These are phyloP conservation scores for Blepharisma japonicum DNA, from an alignment of 73 alveolate species.

Conservation along the genomic window DNA sequence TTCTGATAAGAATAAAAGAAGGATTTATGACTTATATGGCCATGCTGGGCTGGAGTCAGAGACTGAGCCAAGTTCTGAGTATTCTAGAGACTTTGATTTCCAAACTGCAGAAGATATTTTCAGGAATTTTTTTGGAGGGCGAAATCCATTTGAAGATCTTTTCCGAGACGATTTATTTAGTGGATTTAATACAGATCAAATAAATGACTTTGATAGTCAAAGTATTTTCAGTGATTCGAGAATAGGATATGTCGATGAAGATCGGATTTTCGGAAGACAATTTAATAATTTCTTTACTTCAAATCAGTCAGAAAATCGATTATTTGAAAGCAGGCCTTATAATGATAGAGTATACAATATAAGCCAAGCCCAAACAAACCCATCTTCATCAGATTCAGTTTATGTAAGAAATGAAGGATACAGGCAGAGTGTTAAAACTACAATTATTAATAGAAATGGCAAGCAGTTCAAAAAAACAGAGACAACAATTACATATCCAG, in stretches of 20 bases:
- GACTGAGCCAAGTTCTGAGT: too few species aligned
- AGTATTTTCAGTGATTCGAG: neutral
- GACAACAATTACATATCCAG: neutral
- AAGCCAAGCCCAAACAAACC: too few species aligned
- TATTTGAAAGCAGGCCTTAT: too few species aligned
- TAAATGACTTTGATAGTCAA: neutral
- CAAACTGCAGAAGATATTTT: neutral
- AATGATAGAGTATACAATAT: too few species aligned
- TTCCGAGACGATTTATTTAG: neutral
- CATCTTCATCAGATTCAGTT: too few species aligned
- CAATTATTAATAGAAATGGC: neutral
- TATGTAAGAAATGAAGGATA: neutral
- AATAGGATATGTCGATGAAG: too few species aligned
- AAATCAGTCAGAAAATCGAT: too few species aligned
- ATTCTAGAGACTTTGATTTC: neutral
- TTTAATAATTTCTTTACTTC: too few species aligned
- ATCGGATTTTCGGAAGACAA: too few species aligned
- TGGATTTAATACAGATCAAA: neutral
- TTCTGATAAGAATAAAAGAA: slow-evolving; percentile 62
- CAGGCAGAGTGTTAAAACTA: neutral
- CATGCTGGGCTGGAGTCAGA: slow-evolving; percentile 80
- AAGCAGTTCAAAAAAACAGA: neutral
- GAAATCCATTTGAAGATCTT: slow-evolving; percentile 1
- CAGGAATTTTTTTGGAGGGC: neutral
- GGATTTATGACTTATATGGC: slow-evolving; percentile 87